A percentile compares a stretch with the other conserved stretches of the same genome.
Conservation (phyloP, 177 flowering plant species). For the Vitis hybrid region DNA sequence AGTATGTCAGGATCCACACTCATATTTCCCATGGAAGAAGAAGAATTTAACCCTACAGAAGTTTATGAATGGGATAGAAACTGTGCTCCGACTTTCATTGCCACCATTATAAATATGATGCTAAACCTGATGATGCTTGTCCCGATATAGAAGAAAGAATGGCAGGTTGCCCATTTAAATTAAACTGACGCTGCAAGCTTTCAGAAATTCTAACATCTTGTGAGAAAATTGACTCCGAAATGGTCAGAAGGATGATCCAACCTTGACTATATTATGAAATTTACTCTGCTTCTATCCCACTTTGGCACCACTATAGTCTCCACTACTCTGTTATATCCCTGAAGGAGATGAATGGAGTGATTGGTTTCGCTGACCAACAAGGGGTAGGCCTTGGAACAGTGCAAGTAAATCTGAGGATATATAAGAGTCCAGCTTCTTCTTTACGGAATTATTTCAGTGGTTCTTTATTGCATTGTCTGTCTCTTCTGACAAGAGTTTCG, state of each 20-base stretch:
- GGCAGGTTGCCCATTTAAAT: conserved; percentile 37
- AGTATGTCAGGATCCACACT: conserved; percentile 9
- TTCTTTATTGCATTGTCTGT: conserved; percentile 98
- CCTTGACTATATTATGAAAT: conserved; percentile 85
- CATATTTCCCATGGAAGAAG: conserved; percentile 15
- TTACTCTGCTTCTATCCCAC: conserved; percentile 54
- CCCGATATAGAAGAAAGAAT: conserved; percentile 33
- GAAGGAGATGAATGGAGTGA: conserved; percentile 44
- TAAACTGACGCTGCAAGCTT: conserved; percentile 21
- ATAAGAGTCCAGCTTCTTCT: conserved; percentile 85
- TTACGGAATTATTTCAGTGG: conserved; percentile 98
- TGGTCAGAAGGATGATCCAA: conserved; percentile 25
- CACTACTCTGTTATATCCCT: conserved; percentile 40
- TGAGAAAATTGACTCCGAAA: conserved; percentile 30
- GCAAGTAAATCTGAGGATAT: conserved; percentile 79
- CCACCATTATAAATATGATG: conserved; percentile 22
- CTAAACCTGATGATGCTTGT: conserved; percentile 35
- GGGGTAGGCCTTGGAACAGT: conserved; percentile 61
- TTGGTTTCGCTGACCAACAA: conserved; percentile 38
- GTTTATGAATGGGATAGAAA: conserved; percentile 21
- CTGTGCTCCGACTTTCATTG: conserved; percentile 25
- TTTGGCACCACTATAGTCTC: conserved; percentile 45
- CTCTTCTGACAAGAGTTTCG: conserved; percentile 81
- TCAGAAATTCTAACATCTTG: conserved; percentile 35
- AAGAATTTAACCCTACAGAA: conserved; percentile 16